Evolutionary conservation across 176 grass and related monocot genomes (phyloP), one percentile per base, ranked within the genome.

Genomic region (Carex myosuroides): DNA sequence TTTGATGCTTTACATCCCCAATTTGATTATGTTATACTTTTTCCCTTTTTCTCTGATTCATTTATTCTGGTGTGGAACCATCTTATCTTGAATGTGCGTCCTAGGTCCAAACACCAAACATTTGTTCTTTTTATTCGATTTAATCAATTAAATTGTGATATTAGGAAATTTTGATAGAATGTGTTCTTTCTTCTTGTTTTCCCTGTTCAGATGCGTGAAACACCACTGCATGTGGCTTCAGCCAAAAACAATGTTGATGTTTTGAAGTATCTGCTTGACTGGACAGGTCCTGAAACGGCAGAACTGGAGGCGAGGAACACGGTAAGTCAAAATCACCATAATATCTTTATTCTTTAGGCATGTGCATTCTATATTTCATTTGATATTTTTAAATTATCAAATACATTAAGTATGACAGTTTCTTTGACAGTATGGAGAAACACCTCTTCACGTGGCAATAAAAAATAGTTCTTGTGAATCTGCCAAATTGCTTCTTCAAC

Each of bases 281-380:
- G 88, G 83, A 88, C 87, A 70, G 88, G 89, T 52, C 5, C 75
- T 57, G 91, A 93, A 64, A 80, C 60, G 17, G 74, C 90, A 65
- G 92, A 95, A 86, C 21, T 95, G 80, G 96, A 98, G 83, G 88
- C 89, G 79, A 98, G 84, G 85, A 98, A 98, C 78, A 98, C 92
- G 93, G 96, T 98, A 90, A 63, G 33, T 85, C 18, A 85, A 48
- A 69, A 54, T 64, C 64, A 75, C 85, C 17, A 79, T 85, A 70
- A 35, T 80, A 39, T 56, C 41, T 54, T 2, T 1, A n/a, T 22
- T 55, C 41, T 54, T 1, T 0, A n/a, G 6, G 4, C 17, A 33
- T 67, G 12, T 60, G 48, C 24, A 68, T 70, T 52, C 20, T 77
- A 16, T 39, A 64, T 78, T 78, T 37, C 75, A 46, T 60, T 44